phyloP scores from a whole-genome alignment of 768 basidiomycete genomes.

The Phylloporus sp. region DNA sequence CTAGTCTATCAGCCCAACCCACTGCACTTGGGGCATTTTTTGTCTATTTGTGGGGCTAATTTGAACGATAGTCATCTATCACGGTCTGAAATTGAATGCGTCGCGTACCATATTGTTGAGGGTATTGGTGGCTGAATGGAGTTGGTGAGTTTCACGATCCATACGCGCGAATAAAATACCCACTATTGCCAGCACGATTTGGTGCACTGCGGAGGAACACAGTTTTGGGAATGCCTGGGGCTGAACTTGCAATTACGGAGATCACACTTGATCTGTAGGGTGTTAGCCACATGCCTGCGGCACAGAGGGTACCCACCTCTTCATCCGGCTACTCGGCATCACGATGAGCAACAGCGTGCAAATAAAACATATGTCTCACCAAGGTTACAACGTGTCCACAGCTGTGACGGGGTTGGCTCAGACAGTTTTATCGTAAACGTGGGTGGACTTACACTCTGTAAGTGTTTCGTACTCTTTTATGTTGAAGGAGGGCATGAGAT shows the following conservation, averaged over 20 bases:
- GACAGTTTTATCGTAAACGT: background rate
- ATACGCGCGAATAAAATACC: conserved; percentile 20
- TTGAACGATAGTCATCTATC: conserved; percentile 6
- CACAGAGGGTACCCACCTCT: conserved; percentile 36
- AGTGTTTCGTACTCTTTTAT: conserved; percentile 50
- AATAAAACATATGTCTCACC: conserved; percentile 30
- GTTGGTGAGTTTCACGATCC: conserved; percentile 9
- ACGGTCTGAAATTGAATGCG: conserved; percentile 5
- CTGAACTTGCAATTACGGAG: conserved; percentile 60
- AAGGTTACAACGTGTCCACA: conserved; percentile 51
- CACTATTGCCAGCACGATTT: conserved; percentile 70
- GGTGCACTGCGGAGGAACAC: conserved; percentile 47
- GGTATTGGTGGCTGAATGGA: conserved; percentile 44
- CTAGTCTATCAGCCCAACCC: conserved; percentile 17
- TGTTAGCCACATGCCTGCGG: conserved; percentile 10
- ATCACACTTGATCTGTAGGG: conserved; percentile 55
- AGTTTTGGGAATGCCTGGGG: conserved; percentile 46
- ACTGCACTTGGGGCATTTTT: conserved; percentile 43
- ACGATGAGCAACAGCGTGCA: conserved; percentile 4
- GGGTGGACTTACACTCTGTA: conserved; percentile 42
- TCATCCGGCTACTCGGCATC: conserved; percentile 46
- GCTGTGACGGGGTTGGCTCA: conserved; percentile 27
- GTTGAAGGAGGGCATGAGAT: conserved; percentile 17
- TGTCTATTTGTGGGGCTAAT: conserved; percentile 56
- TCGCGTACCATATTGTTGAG: conserved; percentile 57